Base-by-base conservation (phyloP, 106 monocot species). In the Dactylorhiza incarnata region DNA sequence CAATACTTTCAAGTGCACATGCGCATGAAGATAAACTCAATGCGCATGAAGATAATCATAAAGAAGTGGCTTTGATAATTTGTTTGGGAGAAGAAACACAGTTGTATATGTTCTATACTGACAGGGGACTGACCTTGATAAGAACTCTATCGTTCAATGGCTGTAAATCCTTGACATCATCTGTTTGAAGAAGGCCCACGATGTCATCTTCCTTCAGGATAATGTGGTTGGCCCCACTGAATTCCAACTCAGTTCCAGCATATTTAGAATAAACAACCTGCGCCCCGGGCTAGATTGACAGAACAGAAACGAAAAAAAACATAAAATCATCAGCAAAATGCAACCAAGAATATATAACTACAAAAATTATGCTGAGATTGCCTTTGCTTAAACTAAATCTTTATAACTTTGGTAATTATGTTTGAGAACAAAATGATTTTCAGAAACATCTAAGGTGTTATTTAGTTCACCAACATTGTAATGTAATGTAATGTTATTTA, bases 151-250 rank as follows among this genome's bases (percentile, higher is more conserved):
- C 95, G 74, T 85, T 88, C 24, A 95, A 81, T 65, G 95, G 95
- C 74, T 92, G 92, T 29, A 95, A 76, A 79, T 95, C 92, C 75
- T 92, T 95, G 44, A 90, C 75, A 79, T 95, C 95, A 54, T 95
- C 95, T 9, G 86, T 82, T 4, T 95, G 92, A 19, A 95, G 88
- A 77, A 90, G 74, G 76, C 92, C 95, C 0, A 95, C 84, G 58
- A 95, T 77, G 76, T 95, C 95, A 85, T 95, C 95, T 68, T 92
- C 95, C 79, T 95, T 95, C 71, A 95, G 59, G 16, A 95, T 78
- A 7, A 95, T 76, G 74, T 95, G 95, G 24, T 81, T 90, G 49
- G 77, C 45, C 54, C 88, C 95, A 78, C 86, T 74, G 48, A 95
- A 87, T 46, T 95, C 95, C 72, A 95, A 65, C 73, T 95, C 95